These are phyloP conservation scores for Kentomonas sorsogonicus DNA, from an alignment of 208 protist species.

Conservation along the genomic window DNA sequence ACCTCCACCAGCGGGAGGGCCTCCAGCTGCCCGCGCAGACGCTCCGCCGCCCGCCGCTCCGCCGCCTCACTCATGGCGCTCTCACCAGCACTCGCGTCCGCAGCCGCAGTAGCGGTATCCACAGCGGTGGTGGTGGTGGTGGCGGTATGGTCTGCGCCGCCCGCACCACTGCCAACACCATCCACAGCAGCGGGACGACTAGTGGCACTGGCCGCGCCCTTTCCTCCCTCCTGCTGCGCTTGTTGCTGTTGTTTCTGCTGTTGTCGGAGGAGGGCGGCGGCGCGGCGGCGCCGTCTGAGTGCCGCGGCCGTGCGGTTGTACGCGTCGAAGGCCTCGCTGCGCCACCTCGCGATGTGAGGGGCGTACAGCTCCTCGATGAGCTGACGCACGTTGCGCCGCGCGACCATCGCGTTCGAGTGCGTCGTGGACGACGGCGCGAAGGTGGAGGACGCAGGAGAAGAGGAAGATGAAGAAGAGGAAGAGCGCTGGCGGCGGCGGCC, in stretches of 20 bases:
- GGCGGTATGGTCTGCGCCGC: background rate
- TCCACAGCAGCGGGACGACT: too few species aligned
- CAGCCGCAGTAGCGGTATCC: background rate
- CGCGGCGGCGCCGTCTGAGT: too few species aligned
- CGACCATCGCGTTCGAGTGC: too few species aligned
- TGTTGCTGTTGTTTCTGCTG: slow-evolving; percentile 8
- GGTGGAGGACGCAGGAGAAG: too few species aligned
- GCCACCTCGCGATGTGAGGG: slow-evolving; percentile 16
- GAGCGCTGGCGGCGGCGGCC: too few species aligned
- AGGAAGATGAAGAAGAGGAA: too few species aligned
- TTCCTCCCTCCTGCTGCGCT: too few species aligned
- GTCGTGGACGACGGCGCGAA: too few species aligned
- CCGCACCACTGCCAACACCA: background rate
- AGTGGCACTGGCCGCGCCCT: background rate
- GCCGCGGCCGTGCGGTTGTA: background rate
- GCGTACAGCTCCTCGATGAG: slow-evolving; percentile 79
- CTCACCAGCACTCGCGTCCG: background rate
- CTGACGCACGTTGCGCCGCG: slow-evolving; percentile 54
- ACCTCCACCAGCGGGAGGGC: slow-evolving; percentile 72
- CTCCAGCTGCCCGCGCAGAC: background rate
- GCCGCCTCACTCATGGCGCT: background rate
- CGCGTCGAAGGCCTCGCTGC: slow-evolving; percentile 1
- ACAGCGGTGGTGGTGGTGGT: background rate
- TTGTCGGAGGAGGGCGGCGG: slow-evolving; percentile 1
- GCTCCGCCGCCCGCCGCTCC: background rate